Base-by-base conservation (phyloP, 2,329 filamentous ascomycete genomes). In the Colletotrichum endophyticum region DNA sequence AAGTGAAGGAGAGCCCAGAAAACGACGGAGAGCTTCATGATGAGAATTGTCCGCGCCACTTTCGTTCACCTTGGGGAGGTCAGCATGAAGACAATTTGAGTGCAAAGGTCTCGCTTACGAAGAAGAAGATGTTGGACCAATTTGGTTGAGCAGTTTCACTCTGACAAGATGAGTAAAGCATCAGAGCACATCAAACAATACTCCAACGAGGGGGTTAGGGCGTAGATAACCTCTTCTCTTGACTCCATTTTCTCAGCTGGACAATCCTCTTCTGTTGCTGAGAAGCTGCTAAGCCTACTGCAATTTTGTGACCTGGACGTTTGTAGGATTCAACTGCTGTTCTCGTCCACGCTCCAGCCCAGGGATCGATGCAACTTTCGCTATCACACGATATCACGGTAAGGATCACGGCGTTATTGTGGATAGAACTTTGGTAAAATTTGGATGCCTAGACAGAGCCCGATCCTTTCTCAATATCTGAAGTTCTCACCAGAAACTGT, bases 301-400 rank as follows among this genome's bases (percentile, higher is more conserved):
- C 1, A 49, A n/a, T n/a, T 4, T n/a, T n/a, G 19, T 0, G 19
- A 0, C 0, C 19, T 0, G 3, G 39, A 49, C 9, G 9, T 6
- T 49, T 49, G 39, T 0, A 49, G 19, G 19, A 49, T n/a, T 49
- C 39, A n/a, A 49, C 39, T n/a, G 7, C 39, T n/a, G 19, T n/a
- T 49, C 39, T 49, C 39, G 39, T 19, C 39, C 39, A 49, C 6
- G 5, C 19, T n/a, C 0, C 39, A 12, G 19, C 39, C 39, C 19
- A 49, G 19, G 19, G 19, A 49, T 9, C 19, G 9, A n/a, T 49
- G 39, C 39, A 49, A 49, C 5, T 49, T 49, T 49, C 39, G 9
- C 9, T n/a, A 22, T 49, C 39, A 49, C 39, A 49, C 9, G 39
- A 49, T 49, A 49, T 49, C 39, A 49, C 39, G 19, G 39, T 7